These are phyloP conservation scores for Penicillium paneum DNA, from an alignment of 2,329 filamentous ascomycete genomes.

Conservation along the genomic window DNA sequence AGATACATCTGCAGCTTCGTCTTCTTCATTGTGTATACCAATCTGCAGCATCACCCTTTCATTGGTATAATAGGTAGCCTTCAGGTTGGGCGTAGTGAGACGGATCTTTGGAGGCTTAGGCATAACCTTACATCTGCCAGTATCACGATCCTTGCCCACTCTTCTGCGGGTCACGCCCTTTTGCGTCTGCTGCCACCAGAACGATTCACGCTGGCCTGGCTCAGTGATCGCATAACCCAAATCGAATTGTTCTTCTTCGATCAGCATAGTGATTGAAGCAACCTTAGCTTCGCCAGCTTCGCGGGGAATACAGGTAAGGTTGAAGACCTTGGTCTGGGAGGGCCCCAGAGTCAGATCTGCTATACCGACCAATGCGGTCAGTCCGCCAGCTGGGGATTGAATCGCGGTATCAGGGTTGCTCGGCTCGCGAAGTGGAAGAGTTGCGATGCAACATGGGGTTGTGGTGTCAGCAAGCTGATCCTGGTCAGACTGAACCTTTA, in stretches of 20 bases:
- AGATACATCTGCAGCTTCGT: slow-evolving; percentile 69
- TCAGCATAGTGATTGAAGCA: slow-evolving; percentile 58
- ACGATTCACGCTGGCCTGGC: slow-evolving; percentile 30
- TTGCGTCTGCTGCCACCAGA: slow-evolving; percentile 44
- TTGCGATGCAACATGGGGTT: slow-evolving; percentile 28
- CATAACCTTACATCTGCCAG: slow-evolving; percentile 65
- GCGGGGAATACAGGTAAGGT: slow-evolving; percentile 69
- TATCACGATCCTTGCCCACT: slow-evolving; percentile 47
- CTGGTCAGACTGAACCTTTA: slow-evolving; percentile 40
- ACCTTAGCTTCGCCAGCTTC: slow-evolving; percentile 77
- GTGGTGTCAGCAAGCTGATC: slow-evolving; percentile 22
- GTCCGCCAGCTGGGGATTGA: slow-evolving; percentile 34
- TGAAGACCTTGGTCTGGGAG: slow-evolving; percentile 66
- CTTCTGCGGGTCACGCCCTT: slow-evolving; percentile 36
- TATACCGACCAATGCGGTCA: slow-evolving; percentile 51
- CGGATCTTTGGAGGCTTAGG: slow-evolving; percentile 92
- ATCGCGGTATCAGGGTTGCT: slow-evolving; percentile 28
- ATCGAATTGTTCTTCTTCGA: slow-evolving; percentile 64
- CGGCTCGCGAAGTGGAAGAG: slow-evolving; percentile 36
- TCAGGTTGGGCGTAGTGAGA: slow-evolving; percentile 61
- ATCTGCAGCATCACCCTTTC: slow-evolving; percentile 69
- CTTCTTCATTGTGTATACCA: slow-evolving; percentile 76
- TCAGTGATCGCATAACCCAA: slow-evolving; percentile 63
- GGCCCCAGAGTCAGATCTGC: slow-evolving; percentile 65
- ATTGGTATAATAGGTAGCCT: slow-evolving; percentile 78